Percentiles rank a stretch among this genome's conserved stretches.
These are phyloP conservation scores for Apophysomyces sp. DNA, from an alignment of 371 early-diverging fungal genomes.

Conservation along the genomic window DNA sequence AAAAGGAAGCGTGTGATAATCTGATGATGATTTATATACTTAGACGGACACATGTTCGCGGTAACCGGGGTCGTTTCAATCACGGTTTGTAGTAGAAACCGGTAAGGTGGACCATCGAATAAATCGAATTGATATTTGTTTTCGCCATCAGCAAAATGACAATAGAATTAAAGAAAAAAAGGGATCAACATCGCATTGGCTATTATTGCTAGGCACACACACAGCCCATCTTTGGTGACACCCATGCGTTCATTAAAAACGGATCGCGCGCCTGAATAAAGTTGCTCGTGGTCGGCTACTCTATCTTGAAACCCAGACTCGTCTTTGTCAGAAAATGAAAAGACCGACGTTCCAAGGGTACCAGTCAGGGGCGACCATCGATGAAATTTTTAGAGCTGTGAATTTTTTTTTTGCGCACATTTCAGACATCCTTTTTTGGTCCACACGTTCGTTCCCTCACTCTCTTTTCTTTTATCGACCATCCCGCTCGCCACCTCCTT, in stretches of 20 bases:
- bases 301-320: not conserved
- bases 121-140: not conserved
- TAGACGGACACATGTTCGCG: constrained; percentile 2
- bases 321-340: not conserved
- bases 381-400: not conserved
- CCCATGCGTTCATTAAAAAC: not conserved
- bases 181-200: not conserved
- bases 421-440: not conserved
- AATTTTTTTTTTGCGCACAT: not conserved
- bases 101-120: constrained; percentile 1
- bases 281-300: constrained; percentile 2
- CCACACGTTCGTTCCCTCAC: not conserved
- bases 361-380: not conserved
- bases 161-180: not conserved
- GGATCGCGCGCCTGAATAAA: not conserved
- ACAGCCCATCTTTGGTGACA: not conserved
- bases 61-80: not conserved
- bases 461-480: not conserved
- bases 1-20: not conserved
- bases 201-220: no score
- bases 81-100: constrained; percentile 7
- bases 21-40: not conserved
- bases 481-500: constrained; percentile 7
- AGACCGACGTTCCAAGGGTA: not conserved
- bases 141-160: not conserved